These are phyloP conservation scores for Saccharomycopsis schoenii DNA, from an alignment of 805 yeast species.

Conservation along the genomic window DNA sequence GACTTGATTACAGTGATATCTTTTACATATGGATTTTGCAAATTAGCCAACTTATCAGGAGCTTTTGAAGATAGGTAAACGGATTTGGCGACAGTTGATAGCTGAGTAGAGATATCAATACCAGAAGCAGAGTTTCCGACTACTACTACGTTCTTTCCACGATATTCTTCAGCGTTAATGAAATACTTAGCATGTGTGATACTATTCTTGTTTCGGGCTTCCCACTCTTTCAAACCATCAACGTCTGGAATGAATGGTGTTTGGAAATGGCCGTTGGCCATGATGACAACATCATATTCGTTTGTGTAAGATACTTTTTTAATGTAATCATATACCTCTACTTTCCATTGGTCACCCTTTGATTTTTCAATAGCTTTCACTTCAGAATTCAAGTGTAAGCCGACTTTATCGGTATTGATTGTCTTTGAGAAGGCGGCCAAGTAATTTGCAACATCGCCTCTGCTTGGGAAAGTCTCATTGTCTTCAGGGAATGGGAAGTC, in stretches of 20 bases:
- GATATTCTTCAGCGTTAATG: slow-evolving; percentile 29
- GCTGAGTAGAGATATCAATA: slow-evolving; percentile 55
- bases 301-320: not conserved
- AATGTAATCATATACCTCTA: not conserved
- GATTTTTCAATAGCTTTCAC: slow-evolving; percentile 32
- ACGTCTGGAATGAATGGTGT: slow-evolving; percentile 50
- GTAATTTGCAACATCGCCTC: slow-evolving; percentile 54
- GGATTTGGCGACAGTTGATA: slow-evolving; percentile 19
- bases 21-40: not conserved
- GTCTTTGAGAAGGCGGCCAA: slow-evolving; percentile 42
- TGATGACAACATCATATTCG: slow-evolving; percentile 46
- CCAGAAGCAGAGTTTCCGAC: slow-evolving; percentile 80
- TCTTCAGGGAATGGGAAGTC: slow-evolving; percentile 39
- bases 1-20: not conserved
- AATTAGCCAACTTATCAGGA: not conserved
- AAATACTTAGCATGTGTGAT: slow-evolving; percentile 51
- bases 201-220: slow-evolving; percentile 33
- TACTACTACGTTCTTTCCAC: slow-evolving; percentile 36
- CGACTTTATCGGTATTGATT: slow-evolving; percentile 23
- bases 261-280: slow-evolving; percentile 58
- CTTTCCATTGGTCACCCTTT: slow-evolving; percentile 30
- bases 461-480: slow-evolving; percentile 45
- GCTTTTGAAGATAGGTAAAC: not conserved
- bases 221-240: slow-evolving; percentile 43
- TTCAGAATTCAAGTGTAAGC: slow-evolving; percentile 37